Evolutionary conservation across 2,329 filamentous ascomycete species (phyloP), one percentile per base, ranked within the genome.

Genomic region (Magnaporthales sp.): DNA sequence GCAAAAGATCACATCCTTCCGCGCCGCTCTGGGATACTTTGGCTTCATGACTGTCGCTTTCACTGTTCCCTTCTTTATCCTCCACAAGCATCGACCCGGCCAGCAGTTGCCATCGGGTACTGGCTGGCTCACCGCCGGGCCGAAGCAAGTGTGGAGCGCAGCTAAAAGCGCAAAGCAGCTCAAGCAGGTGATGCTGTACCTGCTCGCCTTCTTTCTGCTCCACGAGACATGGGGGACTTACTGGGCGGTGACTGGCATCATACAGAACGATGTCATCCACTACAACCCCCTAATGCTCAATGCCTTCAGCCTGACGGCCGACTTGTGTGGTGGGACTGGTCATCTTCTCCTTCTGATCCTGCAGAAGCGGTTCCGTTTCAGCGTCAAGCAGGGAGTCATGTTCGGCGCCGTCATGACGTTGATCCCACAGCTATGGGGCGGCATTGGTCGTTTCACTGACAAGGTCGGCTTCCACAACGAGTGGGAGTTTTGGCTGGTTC

Each of bases 211-310:
- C 63, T 72, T 72, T 38, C 63, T 72, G 66, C 68, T 72, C 0
- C 68, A 70, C 10, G 70, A 72, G 63, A 70, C 67, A 8, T 69
- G 68, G 60, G 69, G 69, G 15, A 72, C 70, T 4, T 70, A 69
- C 60, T 69, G 68, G 46, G 65, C 68, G 13, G 68, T 72, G 11
- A 71, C 70, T 5, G 67, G 68, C 3, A 70, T 70, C 29, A 62
- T 71, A 4, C 70, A 72, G 30, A 72, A 72, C 51, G 68, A 71
- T 38, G 67, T 72, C 29, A 69, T 72, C 30, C 61, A 71, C 46
- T 72, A 71, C 66, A 68, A 66, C 29, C 69, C 70, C 0, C 67
- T 71, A 11, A 68, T 68, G 63, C 60, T 71, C 10, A 70, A 70
- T 38, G 68, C 69, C 31, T 69, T 70, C 67, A 68, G 66, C 15